phyloP scores from a whole-genome alignment of 169 alveolate genomes.

The Eimeria falciformis region DNA sequence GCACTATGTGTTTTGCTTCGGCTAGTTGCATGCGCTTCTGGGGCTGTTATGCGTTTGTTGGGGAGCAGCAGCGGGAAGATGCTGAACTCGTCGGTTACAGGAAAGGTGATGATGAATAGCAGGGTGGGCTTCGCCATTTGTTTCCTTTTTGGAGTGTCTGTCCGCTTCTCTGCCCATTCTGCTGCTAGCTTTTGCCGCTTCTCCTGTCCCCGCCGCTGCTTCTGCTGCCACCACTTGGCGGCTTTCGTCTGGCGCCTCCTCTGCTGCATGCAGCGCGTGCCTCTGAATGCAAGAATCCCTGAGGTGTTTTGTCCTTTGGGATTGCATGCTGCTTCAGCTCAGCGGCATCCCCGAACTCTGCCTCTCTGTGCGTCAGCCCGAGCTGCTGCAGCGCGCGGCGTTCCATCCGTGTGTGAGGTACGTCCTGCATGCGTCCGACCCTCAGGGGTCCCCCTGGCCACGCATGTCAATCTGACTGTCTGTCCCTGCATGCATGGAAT shows the following conservation, averaged over 20 bases:
- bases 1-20: not conserved
- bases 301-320: no score
- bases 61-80: slow-evolving; percentile 51
- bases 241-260: no score
- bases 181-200: not conserved
- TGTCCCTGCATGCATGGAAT: no score
- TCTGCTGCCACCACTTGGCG: no score
- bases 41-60: not conserved
- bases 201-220: not conserved
- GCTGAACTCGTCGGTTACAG: slow-evolving; percentile 50
- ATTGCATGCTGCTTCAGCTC: slow-evolving; percentile 26
- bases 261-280: no score
- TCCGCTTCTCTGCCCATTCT: not conserved
- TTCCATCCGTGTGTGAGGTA: slow-evolving; percentile 62
- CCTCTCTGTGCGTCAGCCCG: slow-evolving; percentile 8
- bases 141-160: not conserved
- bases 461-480: no score
- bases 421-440: no score
- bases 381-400: slow-evolving; percentile 23
- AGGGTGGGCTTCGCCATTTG: not conserved
- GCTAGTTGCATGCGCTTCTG: not conserved
- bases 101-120: slow-evolving; percentile 10
- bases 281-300: no score
- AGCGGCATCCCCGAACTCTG: slow-evolving; percentile 66
- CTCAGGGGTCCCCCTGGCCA: no score